Percentiles rank a stretch among this genome's conserved stretches.
These are phyloP conservation scores for Meyerozyma athensensis DNA, from an alignment of 1,139 yeast species.

Conservation along the genomic window DNA sequence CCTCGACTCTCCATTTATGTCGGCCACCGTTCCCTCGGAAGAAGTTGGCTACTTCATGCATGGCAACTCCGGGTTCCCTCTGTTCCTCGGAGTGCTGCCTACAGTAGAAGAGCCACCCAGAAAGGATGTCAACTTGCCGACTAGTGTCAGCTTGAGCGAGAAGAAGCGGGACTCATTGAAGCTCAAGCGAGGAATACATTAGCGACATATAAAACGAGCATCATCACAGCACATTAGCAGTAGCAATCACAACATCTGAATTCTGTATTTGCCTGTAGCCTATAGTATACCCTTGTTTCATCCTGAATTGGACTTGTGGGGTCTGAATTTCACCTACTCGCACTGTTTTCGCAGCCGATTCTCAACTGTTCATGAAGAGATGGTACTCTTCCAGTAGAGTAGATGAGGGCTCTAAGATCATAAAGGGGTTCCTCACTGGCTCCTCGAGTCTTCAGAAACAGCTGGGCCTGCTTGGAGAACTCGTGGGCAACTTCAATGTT, in stretches of 20 bases:
- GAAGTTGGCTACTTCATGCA: constrained; percentile 29
- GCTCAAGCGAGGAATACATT: constrained; percentile 45
- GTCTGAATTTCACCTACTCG: too few species aligned
- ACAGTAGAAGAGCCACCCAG: constrained; percentile 11
- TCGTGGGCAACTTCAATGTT: constrained; percentile 12
- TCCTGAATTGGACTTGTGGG: too few species aligned
- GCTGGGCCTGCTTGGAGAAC: constrained; percentile 6
- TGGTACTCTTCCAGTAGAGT: too few species aligned
- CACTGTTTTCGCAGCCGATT: too few species aligned
- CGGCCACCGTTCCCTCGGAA: constrained; percentile 38
- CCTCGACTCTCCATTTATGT: constrained; percentile 43
- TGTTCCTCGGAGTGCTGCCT: constrained; percentile 18
- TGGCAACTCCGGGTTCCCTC: constrained; percentile 18
- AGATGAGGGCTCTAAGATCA: too few species aligned
- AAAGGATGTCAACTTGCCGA: constrained; percentile 22
- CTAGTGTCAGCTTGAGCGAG: constrained; percentile 36
- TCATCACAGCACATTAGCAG: too few species aligned
- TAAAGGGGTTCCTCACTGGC: not conserved
- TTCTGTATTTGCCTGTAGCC: too few species aligned
- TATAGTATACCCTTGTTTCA: too few species aligned
- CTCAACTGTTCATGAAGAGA: too few species aligned
- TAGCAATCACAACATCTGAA: too few species aligned
- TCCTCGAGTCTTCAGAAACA: not conserved
- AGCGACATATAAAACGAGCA: too few species aligned
- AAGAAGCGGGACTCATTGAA: constrained; percentile 46